Percentiles rank a stretch among this genome's conserved stretches.
phyloP scores from a whole-genome alignment of 257 asterid genomes.

The Coffea canephora region DNA sequence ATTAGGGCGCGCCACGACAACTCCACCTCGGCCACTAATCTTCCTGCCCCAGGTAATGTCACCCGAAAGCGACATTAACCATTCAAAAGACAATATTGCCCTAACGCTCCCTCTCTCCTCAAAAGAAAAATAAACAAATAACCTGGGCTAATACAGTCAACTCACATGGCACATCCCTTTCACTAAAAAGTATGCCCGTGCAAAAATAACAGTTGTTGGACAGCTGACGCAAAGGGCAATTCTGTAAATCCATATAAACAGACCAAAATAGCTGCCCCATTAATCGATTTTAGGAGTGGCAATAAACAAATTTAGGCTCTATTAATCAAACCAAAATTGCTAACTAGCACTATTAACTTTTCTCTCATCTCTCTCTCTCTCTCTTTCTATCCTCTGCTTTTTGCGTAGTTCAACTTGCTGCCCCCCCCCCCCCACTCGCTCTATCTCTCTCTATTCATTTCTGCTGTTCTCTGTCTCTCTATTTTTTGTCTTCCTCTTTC shows the following conservation, averaged over 20 bases:
- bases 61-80: conserved; percentile 16
- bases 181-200: conserved; percentile 48
- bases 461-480: conserved; percentile 10
- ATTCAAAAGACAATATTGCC: conserved; percentile 3
- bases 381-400: conserved; percentile 9
- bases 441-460: conserved; percentile 17
- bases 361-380: conserved; percentile 3
- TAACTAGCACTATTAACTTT: not conserved
- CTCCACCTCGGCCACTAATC: conserved; percentile 48
- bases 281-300: conserved; percentile 21
- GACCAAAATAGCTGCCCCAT: conserved; percentile 2
- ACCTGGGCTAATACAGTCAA: conserved; percentile 32
- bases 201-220: conserved; percentile 23
- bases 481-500: not conserved
- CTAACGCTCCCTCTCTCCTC: not conserved
- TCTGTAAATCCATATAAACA: conserved; percentile 8
- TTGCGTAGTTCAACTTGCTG: not conserved
- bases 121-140: too few relatives aligned
- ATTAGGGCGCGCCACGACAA: conserved; percentile 55
- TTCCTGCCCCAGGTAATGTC: conserved; percentile 30
- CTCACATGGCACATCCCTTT: conserved; percentile 30
- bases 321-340: conserved; percentile 28
- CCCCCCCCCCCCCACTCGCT: not conserved
- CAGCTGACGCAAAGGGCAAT: conserved; percentile 32
- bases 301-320: conserved; percentile 23